Evolutionary conservation across 768 basidiomycete genomes (phyloP).

Genomic region (Neoboletus subvelutipes): DNA sequence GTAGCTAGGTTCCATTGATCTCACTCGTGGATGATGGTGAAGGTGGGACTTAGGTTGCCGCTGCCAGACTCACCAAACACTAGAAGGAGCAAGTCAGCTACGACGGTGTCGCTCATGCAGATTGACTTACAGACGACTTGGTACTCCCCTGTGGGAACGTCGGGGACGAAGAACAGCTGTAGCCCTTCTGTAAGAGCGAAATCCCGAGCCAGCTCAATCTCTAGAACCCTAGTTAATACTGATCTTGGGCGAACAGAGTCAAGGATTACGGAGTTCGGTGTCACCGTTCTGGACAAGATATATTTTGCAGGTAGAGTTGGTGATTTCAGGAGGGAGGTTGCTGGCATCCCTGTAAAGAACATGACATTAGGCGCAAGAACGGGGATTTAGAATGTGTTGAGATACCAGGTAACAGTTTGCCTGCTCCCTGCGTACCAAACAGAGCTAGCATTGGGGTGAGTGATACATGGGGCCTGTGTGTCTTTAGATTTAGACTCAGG

Average conservation of each 20-base stretch:
- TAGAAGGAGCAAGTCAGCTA: constrained; percentile 13
- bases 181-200: constrained; percentile 33
- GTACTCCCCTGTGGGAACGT: constrained; percentile 33
- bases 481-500: constrained; percentile 11
- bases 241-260: not conserved
- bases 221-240: constrained; percentile 16
- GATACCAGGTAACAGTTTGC: constrained; percentile 32
- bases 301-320: constrained; percentile 31
- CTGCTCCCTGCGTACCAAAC: constrained; percentile 23
- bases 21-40: constrained; percentile 19
- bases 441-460: constrained; percentile 20
- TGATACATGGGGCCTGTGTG: constrained; percentile 29
- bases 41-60: constrained; percentile 10
- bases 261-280: constrained; percentile 27
- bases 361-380: not conserved
- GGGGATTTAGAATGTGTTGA: not conserved
- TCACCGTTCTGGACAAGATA: constrained; percentile 24
- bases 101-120: not conserved
- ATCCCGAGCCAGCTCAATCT: constrained; percentile 20
- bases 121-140: constrained; percentile 31
- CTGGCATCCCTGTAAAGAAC: constrained; percentile 30
- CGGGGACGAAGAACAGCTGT: constrained; percentile 28
- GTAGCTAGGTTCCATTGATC: not conserved
- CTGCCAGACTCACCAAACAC: constrained; percentile 12
- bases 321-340: constrained; percentile 30